Percentiles rank a stretch among this genome's conserved stretches.
phyloP scores from a whole-genome alignment of 768 basidiomycete genomes.

The Collybiopsis confluens region DNA sequence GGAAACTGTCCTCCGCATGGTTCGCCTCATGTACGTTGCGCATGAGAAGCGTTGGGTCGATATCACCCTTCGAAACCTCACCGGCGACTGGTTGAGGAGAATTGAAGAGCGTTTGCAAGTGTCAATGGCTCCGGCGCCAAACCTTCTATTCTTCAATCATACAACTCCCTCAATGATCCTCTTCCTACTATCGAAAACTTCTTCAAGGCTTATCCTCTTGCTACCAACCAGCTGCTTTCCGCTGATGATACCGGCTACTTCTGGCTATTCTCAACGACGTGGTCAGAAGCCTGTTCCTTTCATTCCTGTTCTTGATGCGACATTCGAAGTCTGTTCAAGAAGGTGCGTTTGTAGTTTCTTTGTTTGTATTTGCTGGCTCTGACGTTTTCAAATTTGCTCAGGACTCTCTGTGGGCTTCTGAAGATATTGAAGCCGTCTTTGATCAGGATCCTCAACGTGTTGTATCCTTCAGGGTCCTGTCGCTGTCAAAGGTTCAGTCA shows the following conservation, averaged over 20 bases:
- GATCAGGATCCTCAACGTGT: conserved; percentile 99
- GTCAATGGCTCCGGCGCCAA: conserved; percentile 74
- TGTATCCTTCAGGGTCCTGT: conserved; percentile 97
- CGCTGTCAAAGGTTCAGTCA: conserved; percentile 79
- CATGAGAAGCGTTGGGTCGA: conserved; percentile 96
- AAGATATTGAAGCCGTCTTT: too few relatives aligned
- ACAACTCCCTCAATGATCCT: conserved; percentile 78
- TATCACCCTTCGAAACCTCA: conserved; percentile 82
- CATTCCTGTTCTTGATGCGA: conserved; percentile 91
- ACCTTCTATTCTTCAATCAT: conserved; percentile 83
- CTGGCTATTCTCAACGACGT: conserved; percentile 92
- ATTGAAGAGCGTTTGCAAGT: conserved; percentile 91
- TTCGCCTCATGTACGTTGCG: conserved; percentile 89
- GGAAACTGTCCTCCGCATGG: conserved; percentile 88
- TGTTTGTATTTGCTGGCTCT: conserved; percentile 8
- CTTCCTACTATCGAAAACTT: conserved; percentile 71
- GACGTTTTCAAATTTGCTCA: conserved; percentile 29
- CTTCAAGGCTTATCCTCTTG: conserved; percentile 81
- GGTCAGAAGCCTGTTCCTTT: conserved; percentile 99
- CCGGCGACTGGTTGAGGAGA: conserved; percentile 95
- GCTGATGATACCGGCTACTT: conserved; percentile 95
- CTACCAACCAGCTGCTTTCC: conserved; percentile 81
- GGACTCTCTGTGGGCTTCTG: conserved; percentile 97
- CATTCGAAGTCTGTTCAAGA: conserved; percentile 99
- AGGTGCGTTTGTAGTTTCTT: conserved; percentile 43